Evolutionary conservation across 2,329 filamentous ascomycete species (phyloP).

Genomic region (Fusarium piperis): DNA sequence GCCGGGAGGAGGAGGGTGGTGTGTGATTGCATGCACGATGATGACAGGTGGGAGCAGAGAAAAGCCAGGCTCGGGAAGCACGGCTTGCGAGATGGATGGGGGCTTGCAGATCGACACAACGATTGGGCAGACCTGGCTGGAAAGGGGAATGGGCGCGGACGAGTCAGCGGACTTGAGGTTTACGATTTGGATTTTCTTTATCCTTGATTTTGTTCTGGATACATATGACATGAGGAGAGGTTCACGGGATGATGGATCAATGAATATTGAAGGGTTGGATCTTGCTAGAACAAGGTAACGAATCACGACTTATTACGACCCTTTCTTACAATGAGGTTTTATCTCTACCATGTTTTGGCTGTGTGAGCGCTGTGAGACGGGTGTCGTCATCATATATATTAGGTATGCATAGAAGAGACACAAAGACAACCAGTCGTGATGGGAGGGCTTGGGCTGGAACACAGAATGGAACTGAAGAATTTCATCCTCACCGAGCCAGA

Average conservation of each 20-base stretch:
- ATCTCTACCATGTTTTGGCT: not conserved
- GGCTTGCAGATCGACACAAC: conserved; percentile 28
- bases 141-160: conserved; percentile 15
- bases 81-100: conserved; percentile 28
- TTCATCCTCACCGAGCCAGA: not conserved
- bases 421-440: not conserved
- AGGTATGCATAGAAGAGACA: not conserved
- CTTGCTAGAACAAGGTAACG: conserved; percentile 33
- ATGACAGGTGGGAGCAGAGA: conserved; percentile 31
- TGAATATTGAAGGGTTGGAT: conserved; percentile 16
- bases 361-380: not conserved
- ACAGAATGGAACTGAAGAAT: not conserved
- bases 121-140: conserved; percentile 28
- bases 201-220: conserved; percentile 7
- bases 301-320: conserved; percentile 38
- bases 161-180: not conserved
- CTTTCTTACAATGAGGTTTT: not conserved
- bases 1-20: conserved; percentile 16
- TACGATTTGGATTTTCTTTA: conserved; percentile 5
- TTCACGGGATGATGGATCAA: not conserved
- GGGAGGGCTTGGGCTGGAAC: not conserved
- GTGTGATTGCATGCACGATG: conserved; percentile 36
- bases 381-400: not conserved
- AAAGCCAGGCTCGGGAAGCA: conserved; percentile 36
- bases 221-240: not conserved